These are phyloP conservation scores for Claviceps arundinis DNA, from an alignment of 2,329 filamentous ascomycete species.

Conservation along the genomic window DNA sequence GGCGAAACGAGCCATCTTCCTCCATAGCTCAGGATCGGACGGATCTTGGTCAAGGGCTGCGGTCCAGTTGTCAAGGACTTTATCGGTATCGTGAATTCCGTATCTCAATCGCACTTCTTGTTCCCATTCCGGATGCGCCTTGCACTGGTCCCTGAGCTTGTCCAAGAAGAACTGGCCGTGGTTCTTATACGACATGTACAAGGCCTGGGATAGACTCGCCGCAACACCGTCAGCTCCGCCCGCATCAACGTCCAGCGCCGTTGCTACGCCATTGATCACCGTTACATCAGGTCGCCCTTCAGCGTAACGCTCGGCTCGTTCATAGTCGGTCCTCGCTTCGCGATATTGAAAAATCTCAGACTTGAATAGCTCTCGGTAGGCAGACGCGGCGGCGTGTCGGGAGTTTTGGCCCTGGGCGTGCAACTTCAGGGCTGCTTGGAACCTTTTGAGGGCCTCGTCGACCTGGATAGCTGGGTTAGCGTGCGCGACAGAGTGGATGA, in stretches of 20 bases:
- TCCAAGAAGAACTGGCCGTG: constrained; percentile 88
- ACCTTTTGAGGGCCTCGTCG: constrained; percentile 90
- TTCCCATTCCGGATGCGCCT: constrained; percentile 39
- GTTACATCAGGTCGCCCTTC: constrained; percentile 29
- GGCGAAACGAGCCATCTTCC: constrained; percentile 43
- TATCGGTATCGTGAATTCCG: constrained; percentile 21
- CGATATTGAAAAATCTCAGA: constrained; percentile 92
- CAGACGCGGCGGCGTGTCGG: constrained; percentile 62
- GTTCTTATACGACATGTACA: constrained; percentile 93
- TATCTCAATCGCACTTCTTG: constrained; percentile 15
- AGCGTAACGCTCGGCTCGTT: constrained; percentile 49
- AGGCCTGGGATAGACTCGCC: constrained; percentile 72
- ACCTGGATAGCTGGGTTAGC: constrained; percentile 36
- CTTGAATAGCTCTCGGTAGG: constrained; percentile 73
- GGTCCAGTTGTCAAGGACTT: constrained; percentile 43
- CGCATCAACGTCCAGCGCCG: constrained; percentile 40
- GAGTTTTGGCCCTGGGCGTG: constrained; percentile 74
- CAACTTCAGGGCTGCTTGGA: constrained; percentile 79
- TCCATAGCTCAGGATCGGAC: constrained; percentile 54
- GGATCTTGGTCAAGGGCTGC: constrained; percentile 50
- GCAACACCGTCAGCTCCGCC: constrained; percentile 59
- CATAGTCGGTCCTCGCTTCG: constrained; percentile 75
- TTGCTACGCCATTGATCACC: constrained; percentile 33
- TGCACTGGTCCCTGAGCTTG: constrained; percentile 20
- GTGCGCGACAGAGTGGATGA: background rate